Base-by-base conservation (phyloP, 2,329 filamentous ascomycete genomes). In the Talaromyces sp. region DNA sequence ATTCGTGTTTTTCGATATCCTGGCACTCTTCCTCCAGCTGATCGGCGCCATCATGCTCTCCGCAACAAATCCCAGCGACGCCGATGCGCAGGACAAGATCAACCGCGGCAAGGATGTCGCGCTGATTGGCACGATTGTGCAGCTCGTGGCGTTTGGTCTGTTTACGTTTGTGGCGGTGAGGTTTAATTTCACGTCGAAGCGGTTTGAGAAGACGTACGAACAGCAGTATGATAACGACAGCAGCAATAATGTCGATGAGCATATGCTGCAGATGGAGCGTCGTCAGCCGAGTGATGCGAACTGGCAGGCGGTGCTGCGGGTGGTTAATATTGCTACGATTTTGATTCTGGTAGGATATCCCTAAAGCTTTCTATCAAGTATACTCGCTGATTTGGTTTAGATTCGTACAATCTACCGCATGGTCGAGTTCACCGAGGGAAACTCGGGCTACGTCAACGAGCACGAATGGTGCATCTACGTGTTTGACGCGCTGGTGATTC, bases 371-470 rank as follows among this genome's bases (percentile, higher is more conserved):
- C 49, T 44, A 47, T 54, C 27, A 62, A 59, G 11, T 53, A 64
- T n/a, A 55, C 55, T 49, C 63, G 57, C 27, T 44, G 9, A 17
- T 42, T 4, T 25, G 27, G 1, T 27, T 22, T 15, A 71, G 66
- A 67, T 79, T 8, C 74, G 81, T 13, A 80, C 77, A 9, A 62
- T 81, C 15, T 82, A 78, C 62, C 78, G 81, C 55, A 71, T 81
- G 3, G 68, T 83, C 10, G 82, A 84, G 69, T 84, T 81, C 62
- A 72, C 72, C 2, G 70, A 75, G 69, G 79, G 78, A 13, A 63
- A 68, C 1, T 67, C 70, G 7, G 79, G 77, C 0, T 81, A 80
- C 59, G 65, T 77, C 19, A 71, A 80, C 51, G 65, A 54, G 2
- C 69, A 79, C 58, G 80, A 82, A 67, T 77, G 74, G 72, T 70